Evolutionary conservation across 1,284 basidiomycete genomes (phyloP).

Genomic region (Cutaneotrichosporon sp.): DNA sequence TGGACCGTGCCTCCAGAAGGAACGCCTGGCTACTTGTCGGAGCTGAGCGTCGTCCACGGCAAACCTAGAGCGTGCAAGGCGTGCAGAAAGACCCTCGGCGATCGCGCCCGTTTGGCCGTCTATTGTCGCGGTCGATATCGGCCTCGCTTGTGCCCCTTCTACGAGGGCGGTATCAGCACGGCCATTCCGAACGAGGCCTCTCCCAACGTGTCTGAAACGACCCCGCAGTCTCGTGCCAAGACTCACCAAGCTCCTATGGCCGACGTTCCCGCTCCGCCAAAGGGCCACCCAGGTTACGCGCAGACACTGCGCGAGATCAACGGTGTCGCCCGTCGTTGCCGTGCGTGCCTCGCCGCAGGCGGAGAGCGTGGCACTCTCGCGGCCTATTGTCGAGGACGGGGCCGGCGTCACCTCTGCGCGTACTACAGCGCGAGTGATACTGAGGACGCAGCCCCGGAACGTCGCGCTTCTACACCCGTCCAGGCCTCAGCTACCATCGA

Average conservation of each 20-base stretch:
- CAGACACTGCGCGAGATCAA: background rate
- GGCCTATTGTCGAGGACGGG: conserved; percentile 1
- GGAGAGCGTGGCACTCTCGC: background rate
- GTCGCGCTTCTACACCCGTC: too few species aligned
- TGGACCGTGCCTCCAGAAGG: background rate
- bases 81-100: background rate
- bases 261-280: background rate
- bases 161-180: background rate
- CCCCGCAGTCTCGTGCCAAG: background rate
- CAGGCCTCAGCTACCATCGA: background rate
- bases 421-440: background rate
- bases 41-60: background rate
- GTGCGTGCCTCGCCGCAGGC: background rate
- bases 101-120: conserved; percentile 10
- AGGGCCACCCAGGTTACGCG: background rate
- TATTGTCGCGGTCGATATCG: conserved; percentile 13
- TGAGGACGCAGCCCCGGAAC: background rate
- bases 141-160: background rate
- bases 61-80: background rate
- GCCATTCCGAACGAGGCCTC: background rate
- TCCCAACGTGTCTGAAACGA: background rate
- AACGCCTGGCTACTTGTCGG: background rate
- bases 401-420: background rate
- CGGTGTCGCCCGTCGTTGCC: background rate
- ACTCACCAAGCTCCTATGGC: background rate